Base-by-base conservation (phyloP, 306 rosid species). In the Dalbergia cultrata region DNA sequence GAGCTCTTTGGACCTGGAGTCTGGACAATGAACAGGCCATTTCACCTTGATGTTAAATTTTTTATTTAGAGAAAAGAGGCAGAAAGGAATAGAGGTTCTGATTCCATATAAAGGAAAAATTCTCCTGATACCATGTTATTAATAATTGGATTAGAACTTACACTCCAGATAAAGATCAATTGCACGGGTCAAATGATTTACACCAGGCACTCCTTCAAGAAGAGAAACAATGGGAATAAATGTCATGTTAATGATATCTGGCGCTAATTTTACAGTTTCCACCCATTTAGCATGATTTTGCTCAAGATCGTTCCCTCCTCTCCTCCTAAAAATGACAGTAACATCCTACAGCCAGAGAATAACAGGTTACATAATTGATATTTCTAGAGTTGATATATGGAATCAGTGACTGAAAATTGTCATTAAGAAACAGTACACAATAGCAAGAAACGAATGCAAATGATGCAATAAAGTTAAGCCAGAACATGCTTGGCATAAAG, bases 191-290 rank as follows among this genome's bases (percentile, higher is more conserved):
- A 92, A 86, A 82, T 92, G 92, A 89, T 86, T 90, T 68, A 84
- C 81, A 64, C 97, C 93, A 2, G 87, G 89, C 21, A 89, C 87
- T 77, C 89, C 97, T 82, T 92, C 92, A 71, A 92, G 87, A 83
- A 92, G 80, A 82, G 93, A 87, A 68, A 86, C 97, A 34, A 96
- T 93, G 76, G 98, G 98, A 35, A 91, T 87, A 84, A 96, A 96
- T 41, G 90, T 89, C 99, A 96, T 96, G 89, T 96, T 90, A 81
- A 96, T 88, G 80, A 93, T 94, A 79, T 96, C 99, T 39, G 99
- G 98, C 8, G 98, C 97, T 72, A 78, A 80, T 79, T 81, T 80
- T 44, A 96, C 97, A 37, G 98, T 92, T 81, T 96, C 94, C 65
- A 83, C 93, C 99, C 99, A 96, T 83, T 85, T 92, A 77, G 84